Percentiles rank a stretch among this genome's conserved stretches.
These are phyloP conservation scores for Extremus antarcticus DNA, from an alignment of 495 filamentous ascomycete genomes.

Conservation along the genomic window DNA sequence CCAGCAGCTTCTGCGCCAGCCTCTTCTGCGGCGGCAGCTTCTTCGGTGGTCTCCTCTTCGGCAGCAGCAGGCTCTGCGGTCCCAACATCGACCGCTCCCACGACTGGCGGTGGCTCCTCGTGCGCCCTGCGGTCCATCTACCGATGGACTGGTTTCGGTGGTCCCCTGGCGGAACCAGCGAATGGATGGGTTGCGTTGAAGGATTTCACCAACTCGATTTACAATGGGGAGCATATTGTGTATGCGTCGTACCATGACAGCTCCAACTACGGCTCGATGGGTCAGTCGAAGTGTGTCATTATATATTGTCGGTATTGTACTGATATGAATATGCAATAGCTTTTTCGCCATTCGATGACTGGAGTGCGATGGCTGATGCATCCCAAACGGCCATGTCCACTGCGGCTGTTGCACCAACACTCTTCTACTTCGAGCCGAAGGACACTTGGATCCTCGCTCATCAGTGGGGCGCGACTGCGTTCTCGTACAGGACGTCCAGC, in stretches of 20 bases:
- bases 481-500: conserved; percentile 47
- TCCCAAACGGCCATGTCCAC: conserved; percentile 41
- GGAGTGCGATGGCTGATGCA: conserved; percentile 42
- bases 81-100: too few relatives aligned
- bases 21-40: not conserved
- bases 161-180: conserved; percentile 38
- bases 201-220: conserved; percentile 45
- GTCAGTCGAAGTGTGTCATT: too few relatives aligned
- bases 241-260: conserved; percentile 37
- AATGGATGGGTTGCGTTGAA: conserved; percentile 45
- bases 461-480: conserved; percentile 48
- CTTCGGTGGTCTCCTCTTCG: too few relatives aligned
- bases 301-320: too few relatives aligned
- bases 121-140: conserved; percentile 47
- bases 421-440: conserved; percentile 54
- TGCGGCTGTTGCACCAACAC: conserved; percentile 45
- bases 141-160: conserved; percentile 41
- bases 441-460: conserved; percentile 49
- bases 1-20: not conserved
- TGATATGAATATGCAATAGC: too few relatives aligned
- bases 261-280: conserved; percentile 43
- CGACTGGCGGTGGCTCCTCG: conserved; percentile 1
- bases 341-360: conserved; percentile 46
- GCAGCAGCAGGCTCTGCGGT: too few relatives aligned
- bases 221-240: conserved; percentile 46